These are phyloP conservation scores for Suillus brevipes DNA, from an alignment of 768 basidiomycete species.

Conservation along the genomic window DNA sequence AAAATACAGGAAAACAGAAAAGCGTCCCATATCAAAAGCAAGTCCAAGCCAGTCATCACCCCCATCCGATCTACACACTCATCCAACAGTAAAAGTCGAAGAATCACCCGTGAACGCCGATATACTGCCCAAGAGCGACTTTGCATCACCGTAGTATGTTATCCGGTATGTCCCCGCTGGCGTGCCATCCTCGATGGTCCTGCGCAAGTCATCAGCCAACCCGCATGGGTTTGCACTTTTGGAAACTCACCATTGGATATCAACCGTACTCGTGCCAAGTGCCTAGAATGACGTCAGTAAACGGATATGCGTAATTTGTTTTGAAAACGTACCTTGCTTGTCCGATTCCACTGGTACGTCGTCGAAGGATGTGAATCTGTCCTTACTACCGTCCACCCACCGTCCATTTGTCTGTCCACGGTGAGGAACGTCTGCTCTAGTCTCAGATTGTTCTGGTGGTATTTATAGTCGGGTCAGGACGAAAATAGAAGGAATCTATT, in stretches of 20 bases:
- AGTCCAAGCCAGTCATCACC: background rate
- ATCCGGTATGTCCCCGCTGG: conserved; percentile 74
- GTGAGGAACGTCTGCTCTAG: conserved; percentile 73
- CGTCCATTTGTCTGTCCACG: conserved; percentile 53
- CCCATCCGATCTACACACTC: background rate
- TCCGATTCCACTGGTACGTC: conserved; percentile 62
- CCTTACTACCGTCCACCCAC: conserved; percentile 56
- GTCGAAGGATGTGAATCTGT: conserved; percentile 83
- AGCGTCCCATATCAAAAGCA: background rate
- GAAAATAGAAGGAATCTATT: background rate
- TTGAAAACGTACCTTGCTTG: conserved; percentile 44
- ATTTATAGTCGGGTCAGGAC: background rate
- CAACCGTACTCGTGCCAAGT: conserved; percentile 62
- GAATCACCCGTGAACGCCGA: conserved; percentile 63
- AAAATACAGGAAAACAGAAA: background rate
- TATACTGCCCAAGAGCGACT: conserved; percentile 63
- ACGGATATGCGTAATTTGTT: conserved; percentile 1
- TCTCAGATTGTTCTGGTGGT: conserved; percentile 67
- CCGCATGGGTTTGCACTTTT: background rate
- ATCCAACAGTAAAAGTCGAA: conserved; percentile 55
- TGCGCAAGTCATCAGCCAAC: conserved; percentile 22
- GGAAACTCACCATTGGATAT: conserved; percentile 58
- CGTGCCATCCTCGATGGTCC: conserved; percentile 65
- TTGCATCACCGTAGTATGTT: conserved; percentile 75
- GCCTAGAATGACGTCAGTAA: conserved; percentile 36